Evolutionary conservation across 2,329 filamentous ascomycete species (phyloP).

Genomic region (Hypoxylon rubiginosum): DNA sequence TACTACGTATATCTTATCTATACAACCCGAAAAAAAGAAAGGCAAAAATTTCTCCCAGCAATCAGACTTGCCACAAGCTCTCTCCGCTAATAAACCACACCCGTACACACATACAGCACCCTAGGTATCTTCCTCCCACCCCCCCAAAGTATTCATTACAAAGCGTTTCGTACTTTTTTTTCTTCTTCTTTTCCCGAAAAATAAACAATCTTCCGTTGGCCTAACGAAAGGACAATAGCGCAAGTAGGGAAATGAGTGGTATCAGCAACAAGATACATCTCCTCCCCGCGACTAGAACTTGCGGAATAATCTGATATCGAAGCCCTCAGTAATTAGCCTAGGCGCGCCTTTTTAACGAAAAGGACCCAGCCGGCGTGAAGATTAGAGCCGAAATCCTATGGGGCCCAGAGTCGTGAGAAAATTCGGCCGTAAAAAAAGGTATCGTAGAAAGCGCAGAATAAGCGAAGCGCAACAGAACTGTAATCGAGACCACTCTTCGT

Average conservation of each 20-base stretch:
- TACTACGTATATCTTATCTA: conserved; percentile 24
- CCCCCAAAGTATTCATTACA: conserved; percentile 37
- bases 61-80: conserved; percentile 14
- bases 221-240: no score
- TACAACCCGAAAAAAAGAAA: conserved; percentile 15
- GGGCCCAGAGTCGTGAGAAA: neutral
- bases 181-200: conserved; percentile 6
- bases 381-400: neutral
- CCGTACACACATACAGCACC: neutral
- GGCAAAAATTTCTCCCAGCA: conserved; percentile 22
- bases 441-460: conserved; percentile 15
- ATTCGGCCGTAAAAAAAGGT: conserved; percentile 16
- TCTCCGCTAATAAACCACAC: conserved; percentile 20
- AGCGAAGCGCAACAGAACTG: neutral
- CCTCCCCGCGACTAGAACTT: neutral
- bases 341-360: neutral
- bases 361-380: conserved; percentile 3
- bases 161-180: conserved; percentile 28
- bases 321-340: neutral
- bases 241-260: neutral
- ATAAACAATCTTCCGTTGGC: conserved; percentile 17
- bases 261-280: neutral
- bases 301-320: neutral
- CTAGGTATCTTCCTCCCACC: conserved; percentile 22
- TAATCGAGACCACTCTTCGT: conserved; percentile 6